Conservation (phyloP, 108 stramenopile species). For the Fistulifera solaris region DNA sequence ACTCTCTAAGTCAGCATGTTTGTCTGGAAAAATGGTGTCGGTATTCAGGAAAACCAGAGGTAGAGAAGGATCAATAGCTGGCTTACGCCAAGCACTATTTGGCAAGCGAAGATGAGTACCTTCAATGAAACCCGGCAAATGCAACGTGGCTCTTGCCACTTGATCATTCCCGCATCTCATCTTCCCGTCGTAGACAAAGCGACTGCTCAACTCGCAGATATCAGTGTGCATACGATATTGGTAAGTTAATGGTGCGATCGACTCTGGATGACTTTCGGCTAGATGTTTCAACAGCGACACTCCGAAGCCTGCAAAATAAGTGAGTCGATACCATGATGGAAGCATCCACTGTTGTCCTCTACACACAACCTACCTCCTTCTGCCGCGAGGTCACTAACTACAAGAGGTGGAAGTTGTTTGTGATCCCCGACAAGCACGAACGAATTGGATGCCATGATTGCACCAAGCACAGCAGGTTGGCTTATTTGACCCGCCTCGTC, state of each 20-base stretch:
- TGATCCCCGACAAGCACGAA: conserved; percentile 98
- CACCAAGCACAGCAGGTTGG: conserved; percentile 86
- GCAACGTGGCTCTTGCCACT: conserved; percentile 42
- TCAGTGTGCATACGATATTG: conserved; percentile 95
- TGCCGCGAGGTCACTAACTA: conserved; percentile 72
- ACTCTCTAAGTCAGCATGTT: neutral
- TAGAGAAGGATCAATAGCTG: conserved; percentile 42
- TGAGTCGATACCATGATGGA: neutral
- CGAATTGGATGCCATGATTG: conserved; percentile 67
- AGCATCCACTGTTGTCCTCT: neutral
- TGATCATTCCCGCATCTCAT: conserved; percentile 81
- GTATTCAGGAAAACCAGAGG: conserved; percentile 87
- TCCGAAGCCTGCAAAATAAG: conserved; percentile 62
- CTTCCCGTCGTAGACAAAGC: conserved; percentile 69
- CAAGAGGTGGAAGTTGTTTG: conserved; percentile 94
- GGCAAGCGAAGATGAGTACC: neutral
- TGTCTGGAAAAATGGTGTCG: conserved; percentile 34
- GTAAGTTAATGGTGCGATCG: conserved; percentile 72
- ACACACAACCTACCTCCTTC: conserved; percentile 49
- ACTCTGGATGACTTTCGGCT: conserved; percentile 73
- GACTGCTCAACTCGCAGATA: conserved; percentile 87
- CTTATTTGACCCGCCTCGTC: conserved; percentile 97
- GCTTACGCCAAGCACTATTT: conserved; percentile 34
- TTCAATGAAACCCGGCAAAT: conserved; percentile 30
- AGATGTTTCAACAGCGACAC: conserved; percentile 82